Evolutionary conservation across 2,329 filamentous ascomycete species (phyloP).

Genomic region (Verticillium klebahnii): DNA sequence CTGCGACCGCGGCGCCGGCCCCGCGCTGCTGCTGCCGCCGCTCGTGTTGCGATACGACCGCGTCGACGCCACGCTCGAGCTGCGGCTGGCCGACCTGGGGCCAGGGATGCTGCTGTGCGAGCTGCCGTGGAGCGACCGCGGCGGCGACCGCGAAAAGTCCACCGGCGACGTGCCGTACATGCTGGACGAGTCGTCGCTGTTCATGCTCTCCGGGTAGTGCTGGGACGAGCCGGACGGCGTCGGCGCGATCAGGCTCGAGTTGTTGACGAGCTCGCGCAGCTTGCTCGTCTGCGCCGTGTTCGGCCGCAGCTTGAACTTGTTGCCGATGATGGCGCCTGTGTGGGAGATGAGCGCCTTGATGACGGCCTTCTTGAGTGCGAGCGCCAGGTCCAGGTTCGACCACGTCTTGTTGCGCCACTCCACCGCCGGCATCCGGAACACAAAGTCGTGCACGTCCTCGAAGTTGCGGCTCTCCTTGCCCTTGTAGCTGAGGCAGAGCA

Average conservation of each 20-base stretch:
- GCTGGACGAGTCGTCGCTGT: constrained; percentile 54
- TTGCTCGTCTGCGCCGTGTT: constrained; percentile 73
- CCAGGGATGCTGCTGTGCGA: constrained; percentile 43
- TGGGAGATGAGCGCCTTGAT: constrained; percentile 92
- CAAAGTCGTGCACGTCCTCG: constrained; percentile 95
- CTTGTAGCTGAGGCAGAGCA: constrained; percentile 94
- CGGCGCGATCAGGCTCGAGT: constrained; percentile 58
- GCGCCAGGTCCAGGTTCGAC: constrained; percentile 92
- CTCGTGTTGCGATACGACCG: constrained; percentile 31
- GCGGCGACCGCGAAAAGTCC: constrained; percentile 56
- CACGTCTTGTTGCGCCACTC: constrained; percentile 99
- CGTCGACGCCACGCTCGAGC: constrained; percentile 47
- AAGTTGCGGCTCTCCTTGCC: constrained; percentile 93
- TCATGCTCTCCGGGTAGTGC: constrained; percentile 35
- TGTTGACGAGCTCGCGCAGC: constrained; percentile 79
- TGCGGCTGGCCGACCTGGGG: constrained; percentile 42
- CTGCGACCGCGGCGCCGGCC: constrained; percentile 19
- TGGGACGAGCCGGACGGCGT: constrained; percentile 29
- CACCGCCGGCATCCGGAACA: constrained; percentile 89
- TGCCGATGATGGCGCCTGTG: constrained; percentile 92
- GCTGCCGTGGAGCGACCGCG: constrained; percentile 44
- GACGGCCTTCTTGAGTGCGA: constrained; percentile 90
- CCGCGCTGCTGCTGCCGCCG: constrained; percentile 15
- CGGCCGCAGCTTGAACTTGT: constrained; percentile 91
- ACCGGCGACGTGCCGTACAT: constrained; percentile 48